Evolutionary conservation across 495 filamentous ascomycete genomes (phyloP).

Genomic region (Neurospora tetrasperma): DNA sequence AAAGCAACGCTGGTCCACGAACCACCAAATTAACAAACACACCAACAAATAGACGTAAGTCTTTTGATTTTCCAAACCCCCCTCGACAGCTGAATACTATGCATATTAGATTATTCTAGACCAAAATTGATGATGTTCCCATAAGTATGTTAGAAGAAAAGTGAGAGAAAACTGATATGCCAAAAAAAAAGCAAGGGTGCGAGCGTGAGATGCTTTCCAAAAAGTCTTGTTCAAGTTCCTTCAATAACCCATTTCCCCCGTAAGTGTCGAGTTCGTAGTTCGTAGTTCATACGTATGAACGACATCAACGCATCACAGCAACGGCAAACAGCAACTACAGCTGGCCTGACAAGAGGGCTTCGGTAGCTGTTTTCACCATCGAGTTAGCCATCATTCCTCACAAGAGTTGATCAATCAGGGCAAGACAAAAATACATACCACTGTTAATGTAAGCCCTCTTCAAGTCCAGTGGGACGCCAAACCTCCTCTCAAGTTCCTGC

Average conservation of each 20-base stretch:
- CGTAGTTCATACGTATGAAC: not conserved
- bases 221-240: not conserved
- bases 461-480: slow-evolving; percentile 68
- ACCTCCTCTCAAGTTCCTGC: slow-evolving; percentile 79
- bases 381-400: slow-evolving; percentile 3
- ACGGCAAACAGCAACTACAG: slow-evolving; percentile 15
- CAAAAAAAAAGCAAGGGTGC: not conserved
- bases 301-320: not conserved
- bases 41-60: not conserved
- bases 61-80: not conserved
- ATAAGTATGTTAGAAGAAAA: not conserved
- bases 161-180: not conserved
- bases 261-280: not conserved
- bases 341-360: slow-evolving; percentile 38
- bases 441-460: slow-evolving; percentile 88
- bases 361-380: slow-evolving; percentile 27
- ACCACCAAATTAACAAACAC: not conserved
- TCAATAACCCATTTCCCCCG: not conserved
- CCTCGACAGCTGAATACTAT: not conserved
- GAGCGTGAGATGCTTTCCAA: not conserved
- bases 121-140: not conserved
- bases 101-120: not conserved
- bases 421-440: slow-evolving; percentile 46
- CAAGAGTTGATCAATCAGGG: not conserved
- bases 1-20: not conserved